Evolutionary conservation across 208 protist species (phyloP).

Genomic region (Crithidia thermophila): DNA sequence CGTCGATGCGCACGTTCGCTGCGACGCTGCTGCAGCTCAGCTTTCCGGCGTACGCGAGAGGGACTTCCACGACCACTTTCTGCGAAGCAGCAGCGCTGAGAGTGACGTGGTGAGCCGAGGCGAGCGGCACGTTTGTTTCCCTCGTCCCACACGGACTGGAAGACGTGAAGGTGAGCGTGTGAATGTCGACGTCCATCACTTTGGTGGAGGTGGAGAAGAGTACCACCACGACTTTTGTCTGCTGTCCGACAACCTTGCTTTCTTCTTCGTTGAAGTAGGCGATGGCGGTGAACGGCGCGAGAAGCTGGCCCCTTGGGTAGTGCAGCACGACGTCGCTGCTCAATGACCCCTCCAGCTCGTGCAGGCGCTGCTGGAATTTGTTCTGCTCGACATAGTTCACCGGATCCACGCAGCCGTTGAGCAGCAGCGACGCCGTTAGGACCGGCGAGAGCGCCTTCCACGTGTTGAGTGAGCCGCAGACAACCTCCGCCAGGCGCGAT

Average conservation of each 20-base stretch:
- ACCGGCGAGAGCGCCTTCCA: slow-evolving; percentile 19
- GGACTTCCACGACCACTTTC: slow-evolving; percentile 16
- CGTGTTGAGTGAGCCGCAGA: slow-evolving; percentile 15
- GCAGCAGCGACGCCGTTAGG: slow-evolving; percentile 23
- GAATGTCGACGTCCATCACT: slow-evolving; percentile 18
- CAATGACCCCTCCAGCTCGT: slow-evolving; percentile 19
- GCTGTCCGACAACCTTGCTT: slow-evolving; percentile 21
- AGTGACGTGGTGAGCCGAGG: slow-evolving; percentile 1
- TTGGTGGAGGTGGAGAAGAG: slow-evolving; percentile 37
- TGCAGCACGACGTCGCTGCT: slow-evolving; percentile 16
- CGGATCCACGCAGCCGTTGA: slow-evolving; percentile 41
- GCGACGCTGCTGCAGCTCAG: slow-evolving; percentile 40
- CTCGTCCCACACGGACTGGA: not conserved
- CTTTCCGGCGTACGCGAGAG: slow-evolving; percentile 42
- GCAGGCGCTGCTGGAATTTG: slow-evolving; percentile 20
- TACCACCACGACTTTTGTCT: slow-evolving; percentile 15
- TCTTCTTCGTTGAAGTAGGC: slow-evolving; percentile 20
- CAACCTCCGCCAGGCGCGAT: slow-evolving; percentile 25
- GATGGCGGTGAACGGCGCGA: slow-evolving; percentile 34
- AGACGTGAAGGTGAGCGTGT: slow-evolving; percentile 22
- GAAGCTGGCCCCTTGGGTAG: slow-evolving; percentile 37
- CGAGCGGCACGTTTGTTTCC: slow-evolving; percentile 9
- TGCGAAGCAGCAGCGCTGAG: slow-evolving; percentile 19
- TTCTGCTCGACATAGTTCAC: slow-evolving; percentile 18
- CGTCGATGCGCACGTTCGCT: slow-evolving; percentile 31